Evolutionary conservation across 2,329 filamentous ascomycete species (phyloP), one percentile per base, ranked within the genome.

Genomic region (Colletotrichum tofieldiae): DNA sequence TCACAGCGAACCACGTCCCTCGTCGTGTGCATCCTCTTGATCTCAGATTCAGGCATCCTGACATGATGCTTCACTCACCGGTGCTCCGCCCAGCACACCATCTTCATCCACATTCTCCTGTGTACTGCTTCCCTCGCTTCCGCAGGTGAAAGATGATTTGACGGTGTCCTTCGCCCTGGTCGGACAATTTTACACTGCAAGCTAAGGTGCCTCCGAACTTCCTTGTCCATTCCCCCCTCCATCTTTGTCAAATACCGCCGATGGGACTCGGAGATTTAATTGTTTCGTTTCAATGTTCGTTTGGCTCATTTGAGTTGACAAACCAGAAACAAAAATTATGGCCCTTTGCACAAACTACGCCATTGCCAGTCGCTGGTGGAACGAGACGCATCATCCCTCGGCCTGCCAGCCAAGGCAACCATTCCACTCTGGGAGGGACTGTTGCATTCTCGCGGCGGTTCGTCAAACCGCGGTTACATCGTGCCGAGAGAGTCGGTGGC

Each of bases 391-490:
- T 54, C 26, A 43, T n/a, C 23, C 23, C 5, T 39, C 52, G 65
- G 69, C 45, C 51, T 54, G 11, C 43, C 52, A 63, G 43, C 51
- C 65, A 35, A 60, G 56, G 39, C 14, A 12, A 60, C 23, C 32
- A 39, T 64, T 37, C 70, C 54, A 55, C 52, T 55, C 54, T 47
- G 18, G 9, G 9, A 47, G 54, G n/a, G 23, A 37, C 45, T 23
- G 68, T 67, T 12, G 45, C 41, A 39, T 29, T 55, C 23, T 61
- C 43, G 45, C 45, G 59, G 56, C 26, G 70, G 60, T 65, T 72
- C 65, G 60, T 41, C 18, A 20, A 65, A 54, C 39, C 65, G 59
- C 47, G 9, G 70, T 72, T 72, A 72, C 70, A 72, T 72, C 54
- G 70, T 60, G 49, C 47, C 59, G 35, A 58, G 35, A 58, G 35